Base-by-base conservation (phyloP, 192 early-diverging fungal genomes). In the Linnemannia exigua region DNA sequence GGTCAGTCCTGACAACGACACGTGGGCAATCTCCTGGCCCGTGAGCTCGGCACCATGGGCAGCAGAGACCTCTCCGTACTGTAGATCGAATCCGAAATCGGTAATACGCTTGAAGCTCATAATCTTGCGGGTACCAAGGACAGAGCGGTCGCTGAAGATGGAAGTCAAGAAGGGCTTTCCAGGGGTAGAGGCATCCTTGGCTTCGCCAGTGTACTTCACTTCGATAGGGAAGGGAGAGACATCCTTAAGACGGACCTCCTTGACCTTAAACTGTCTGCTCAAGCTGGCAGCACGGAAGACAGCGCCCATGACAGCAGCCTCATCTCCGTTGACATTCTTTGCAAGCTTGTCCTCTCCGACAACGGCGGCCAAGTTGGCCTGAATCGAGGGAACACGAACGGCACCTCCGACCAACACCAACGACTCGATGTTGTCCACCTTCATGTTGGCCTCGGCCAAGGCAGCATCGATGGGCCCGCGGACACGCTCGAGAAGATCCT, bases 381-480 rank as follows among this genome's bases (percentile, higher is more conserved):
- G 97, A 74, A 99, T 93, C 71, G 93, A 88, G 16, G 99, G 99
- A 46, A 97, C 91, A 68, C 99, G 95, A 37, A 95, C 92, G 80
- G 95, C 94, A 31, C 99, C 99, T 77, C 99, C 99, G 22, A 99
- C 97, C 25, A 99, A 90, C 28, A 99, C 94, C n/a, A 99, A 89
- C 16, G 98, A 96, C 79, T 94, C 85, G 28, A 99, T 90, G 33
- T 97, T 93, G 46, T 80, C 76, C 16, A 94, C 82, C 7, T 90
- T 94, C 88, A 92, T 82, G 38, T 94, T 91, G 19, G 95, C 93
- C 14, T 92, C 89, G 52, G 87, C 80, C 52, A 99, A 87, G 11
- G 95, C 97, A 20, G 70, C 72, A 69, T 96, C 88, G 67, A 99
- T 94, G 5, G 97, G 97, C 28, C 87, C 90, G 61, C 88, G 75